Percentiles rank a stretch among this genome's conserved stretches.
These are phyloP conservation scores for Asclepias syriaca DNA, from an alignment of 257 asterid genomes.

Conservation along the genomic window DNA sequence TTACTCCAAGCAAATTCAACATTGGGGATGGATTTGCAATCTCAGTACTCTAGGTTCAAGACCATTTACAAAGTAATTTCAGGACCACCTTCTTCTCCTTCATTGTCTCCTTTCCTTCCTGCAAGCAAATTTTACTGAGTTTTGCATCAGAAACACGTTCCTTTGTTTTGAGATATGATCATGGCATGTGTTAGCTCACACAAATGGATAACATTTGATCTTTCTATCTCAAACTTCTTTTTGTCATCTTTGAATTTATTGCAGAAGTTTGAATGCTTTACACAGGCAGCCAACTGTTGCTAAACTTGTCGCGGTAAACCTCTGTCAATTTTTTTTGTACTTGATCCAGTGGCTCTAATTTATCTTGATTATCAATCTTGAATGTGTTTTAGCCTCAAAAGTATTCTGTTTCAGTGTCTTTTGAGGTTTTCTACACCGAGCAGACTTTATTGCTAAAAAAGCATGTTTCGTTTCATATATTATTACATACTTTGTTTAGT, in stretches of 20 bases:
- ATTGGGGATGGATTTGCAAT: conserved; percentile 97
- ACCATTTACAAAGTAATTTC: conserved; percentile 64
- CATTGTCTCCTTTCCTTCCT: neutral
- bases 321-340: conserved; percentile 11
- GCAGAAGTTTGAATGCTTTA: conserved; percentile 70
- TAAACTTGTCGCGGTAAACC: conserved; percentile 74
- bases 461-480: neutral
- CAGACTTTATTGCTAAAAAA: neutral
- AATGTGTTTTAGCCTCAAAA: neutral
- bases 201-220: neutral
- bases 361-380: neutral
- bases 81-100: neutral
- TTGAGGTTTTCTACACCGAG: neutral
- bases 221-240: neutral
- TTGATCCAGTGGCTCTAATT: neutral
- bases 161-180: conserved; percentile 3
- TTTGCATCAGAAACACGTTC: neutral
- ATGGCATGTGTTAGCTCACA: neutral
- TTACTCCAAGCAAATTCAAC: conserved; percentile 63
- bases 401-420: neutral
- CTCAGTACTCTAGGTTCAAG: conserved; percentile 51
- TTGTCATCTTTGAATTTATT: conserved; percentile 10
- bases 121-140: neutral
- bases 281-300: conserved; percentile 58
- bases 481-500: neutral